Percentiles rank a stretch among this genome's conserved stretches.
phyloP scores from a whole-genome alignment of 2,329 filamentous ascomycete genomes.

The Neonectria hederae region DNA sequence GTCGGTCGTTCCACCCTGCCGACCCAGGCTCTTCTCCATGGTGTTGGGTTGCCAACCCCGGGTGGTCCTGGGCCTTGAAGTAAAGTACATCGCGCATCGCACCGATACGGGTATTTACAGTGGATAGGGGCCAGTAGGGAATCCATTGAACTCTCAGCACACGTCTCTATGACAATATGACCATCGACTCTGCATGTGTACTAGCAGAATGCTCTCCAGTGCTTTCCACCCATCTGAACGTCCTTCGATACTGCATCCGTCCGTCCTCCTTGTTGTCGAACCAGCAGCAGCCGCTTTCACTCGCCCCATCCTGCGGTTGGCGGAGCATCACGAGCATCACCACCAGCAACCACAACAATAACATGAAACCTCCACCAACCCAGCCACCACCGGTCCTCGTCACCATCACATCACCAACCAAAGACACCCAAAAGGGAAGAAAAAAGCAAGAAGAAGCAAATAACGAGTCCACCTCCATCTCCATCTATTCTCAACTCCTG shows the following conservation, averaged over 20 bases:
- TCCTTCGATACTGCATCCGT: too few species aligned
- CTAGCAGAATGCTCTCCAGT: neutral
- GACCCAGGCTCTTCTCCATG: neutral
- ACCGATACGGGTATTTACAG: neutral
- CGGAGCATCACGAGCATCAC: conserved; percentile 25
- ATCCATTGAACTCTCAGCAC: conserved; percentile 1
- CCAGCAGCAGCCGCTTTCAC: conserved; percentile 29
- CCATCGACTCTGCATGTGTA: too few species aligned
- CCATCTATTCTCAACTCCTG: neutral
- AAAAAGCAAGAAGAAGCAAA: conserved; percentile 17
- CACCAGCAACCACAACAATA: conserved; percentile 7
- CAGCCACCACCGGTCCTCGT: conserved; percentile 18
- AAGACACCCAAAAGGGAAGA: neutral
- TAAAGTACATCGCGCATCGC: neutral
- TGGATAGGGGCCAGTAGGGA: conserved; percentile 14
- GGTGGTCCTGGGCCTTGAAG: neutral
- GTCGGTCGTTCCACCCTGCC: conserved; percentile 17
- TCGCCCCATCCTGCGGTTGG: conserved; percentile 17
- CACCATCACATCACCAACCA: conserved; percentile 13
- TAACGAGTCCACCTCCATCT: conserved; percentile 1
- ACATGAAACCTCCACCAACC: conserved; percentile 26
- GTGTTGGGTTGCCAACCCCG: neutral
- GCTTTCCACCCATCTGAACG: conserved; percentile 3
- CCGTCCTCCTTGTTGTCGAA: conserved; percentile 26
- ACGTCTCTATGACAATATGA: neutral